A percentile compares a stretch with the other conserved stretches of the same genome.
phyloP scores from a whole-genome alignment of 352 stramenopile genomes.

The Achlya hypogyna region DNA sequence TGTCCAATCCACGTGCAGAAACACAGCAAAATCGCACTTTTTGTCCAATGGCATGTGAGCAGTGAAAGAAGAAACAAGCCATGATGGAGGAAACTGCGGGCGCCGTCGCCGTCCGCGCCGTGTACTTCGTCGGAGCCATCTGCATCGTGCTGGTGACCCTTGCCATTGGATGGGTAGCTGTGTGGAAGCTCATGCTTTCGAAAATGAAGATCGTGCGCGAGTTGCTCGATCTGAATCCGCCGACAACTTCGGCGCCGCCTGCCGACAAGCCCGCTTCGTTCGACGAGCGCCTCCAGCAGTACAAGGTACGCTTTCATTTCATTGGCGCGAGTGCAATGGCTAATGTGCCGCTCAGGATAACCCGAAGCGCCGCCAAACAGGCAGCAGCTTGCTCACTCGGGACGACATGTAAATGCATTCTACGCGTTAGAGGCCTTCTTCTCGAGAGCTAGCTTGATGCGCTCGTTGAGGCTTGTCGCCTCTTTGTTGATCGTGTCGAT shows the following conservation, averaged over 20 bases:
- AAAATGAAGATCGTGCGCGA: slow-evolving; percentile 80
- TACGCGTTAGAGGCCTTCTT: slow-evolving; percentile 3
- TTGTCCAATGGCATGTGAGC: background rate
- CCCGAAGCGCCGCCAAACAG: slow-evolving; percentile 9
- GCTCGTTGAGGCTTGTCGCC: background rate
- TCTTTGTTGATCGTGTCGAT: slow-evolving; percentile 13
- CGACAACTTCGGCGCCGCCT: slow-evolving; percentile 27
- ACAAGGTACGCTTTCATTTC: slow-evolving; percentile 7
- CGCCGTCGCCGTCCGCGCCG: slow-evolving; percentile 47
- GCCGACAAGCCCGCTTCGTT: slow-evolving; percentile 37
- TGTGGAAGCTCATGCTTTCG: slow-evolving; percentile 76
- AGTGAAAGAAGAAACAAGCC: background rate
- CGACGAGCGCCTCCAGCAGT: slow-evolving; percentile 34
- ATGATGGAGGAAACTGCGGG: slow-evolving; percentile 21
- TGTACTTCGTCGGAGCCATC: slow-evolving; percentile 63
- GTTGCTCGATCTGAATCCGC: slow-evolving; percentile 73
- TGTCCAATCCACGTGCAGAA: no score
- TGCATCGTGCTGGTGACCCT: slow-evolving; percentile 79
- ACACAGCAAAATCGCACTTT: background rate
- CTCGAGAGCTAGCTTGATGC: background rate
- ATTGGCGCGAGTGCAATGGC: background rate
- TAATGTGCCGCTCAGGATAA: no score
- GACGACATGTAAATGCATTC: background rate
- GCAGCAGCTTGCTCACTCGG: background rate
- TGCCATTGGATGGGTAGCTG: slow-evolving; percentile 61